phyloP scores from a whole-genome alignment of 495 filamentous ascomycete species.

The Amorphotheca resinae region DNA sequence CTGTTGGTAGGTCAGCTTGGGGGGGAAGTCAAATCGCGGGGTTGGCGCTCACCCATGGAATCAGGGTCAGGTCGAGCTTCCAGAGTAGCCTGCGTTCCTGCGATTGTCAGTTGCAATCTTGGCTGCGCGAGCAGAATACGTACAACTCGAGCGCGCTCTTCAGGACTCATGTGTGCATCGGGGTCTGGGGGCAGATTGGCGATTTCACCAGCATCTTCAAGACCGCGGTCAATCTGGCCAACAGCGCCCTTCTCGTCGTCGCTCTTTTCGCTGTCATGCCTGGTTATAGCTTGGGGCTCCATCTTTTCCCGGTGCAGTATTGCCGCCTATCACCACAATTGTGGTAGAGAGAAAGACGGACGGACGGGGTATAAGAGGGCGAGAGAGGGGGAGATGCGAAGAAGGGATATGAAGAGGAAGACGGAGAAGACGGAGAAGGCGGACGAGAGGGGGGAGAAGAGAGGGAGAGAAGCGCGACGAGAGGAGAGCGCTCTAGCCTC shows the following conservation, averaged over 20 bases:
- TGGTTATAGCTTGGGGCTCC: conserved; percentile 29
- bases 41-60: conserved; percentile 49
- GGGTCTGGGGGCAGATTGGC: conserved; percentile 28
- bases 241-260: conserved; percentile 5
- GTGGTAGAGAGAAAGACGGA: too few species aligned
- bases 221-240: not conserved
- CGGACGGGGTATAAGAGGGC: too few species aligned
- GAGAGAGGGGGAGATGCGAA: not conserved
- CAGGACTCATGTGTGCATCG: conserved; percentile 43
- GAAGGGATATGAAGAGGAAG: too few species aligned
- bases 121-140: not conserved
- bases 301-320: conserved; percentile 1
- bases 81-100: conserved; percentile 57
- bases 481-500: too few species aligned
- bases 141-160: conserved; percentile 57
- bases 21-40: not conserved
- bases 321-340: not conserved
- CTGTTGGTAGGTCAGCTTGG: conserved; percentile 18
- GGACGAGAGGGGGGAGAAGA: not conserved
- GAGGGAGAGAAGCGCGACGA: not conserved
- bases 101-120: conserved; percentile 1
- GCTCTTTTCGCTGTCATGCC: not conserved
- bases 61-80: conserved; percentile 57
- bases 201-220: not conserved
- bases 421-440: too few species aligned